Evolutionary conservation across 139 green algal species (phyloP), one percentile per base, ranked within the genome.

Genomic region (Axilococcus clingmanii): DNA sequence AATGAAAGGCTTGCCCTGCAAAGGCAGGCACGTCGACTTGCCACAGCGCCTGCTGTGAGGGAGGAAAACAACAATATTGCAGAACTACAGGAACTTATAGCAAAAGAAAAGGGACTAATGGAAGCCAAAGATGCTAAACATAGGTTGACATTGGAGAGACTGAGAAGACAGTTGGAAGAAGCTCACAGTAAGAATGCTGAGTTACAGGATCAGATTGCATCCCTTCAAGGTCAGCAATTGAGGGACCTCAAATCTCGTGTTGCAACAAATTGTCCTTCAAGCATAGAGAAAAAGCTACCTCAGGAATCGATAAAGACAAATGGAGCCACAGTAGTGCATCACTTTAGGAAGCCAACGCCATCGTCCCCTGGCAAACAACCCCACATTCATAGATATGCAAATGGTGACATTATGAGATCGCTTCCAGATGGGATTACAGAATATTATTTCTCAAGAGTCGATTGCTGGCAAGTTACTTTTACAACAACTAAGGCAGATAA

Each of bases 381-480:
- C n/a, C n/a, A n/a, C n/a, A n/a, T n/a, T n/a, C n/a, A n/a, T 40
- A 17, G 14, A 28, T 19, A 34, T 65, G 55, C 25, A 33, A 97
- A 97, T 45, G 81, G 83, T 4, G 89, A 97, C 59, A 52, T 89
- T 15, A 95, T 93, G 55, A 55, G 53, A 23, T 53, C 53, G 9
- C 35, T 61, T 43, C 58, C 67, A 5, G 38, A 30, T 20, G 37
- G 74, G 16, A 17, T 32, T 1, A 65, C 82, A 16, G 76, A 95
- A 55, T 96, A 94, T 67, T 94, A 73, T 40, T 96, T 93, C 47
- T 52, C 56, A 4, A 71, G 84, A 56, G 77, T 92, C 30, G 41
- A 74, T 35, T 84, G 74, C 16, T 90, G 79, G 79, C 82, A 92
- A 54, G 78, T 70, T n/a, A 93, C 75, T 1, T 64, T 89, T 53